Percentiles rank a stretch among this genome's conserved stretches.
phyloP scores from a whole-genome alignment of 129 eudicot genomes.

The Pulicaria dysenterica region DNA sequence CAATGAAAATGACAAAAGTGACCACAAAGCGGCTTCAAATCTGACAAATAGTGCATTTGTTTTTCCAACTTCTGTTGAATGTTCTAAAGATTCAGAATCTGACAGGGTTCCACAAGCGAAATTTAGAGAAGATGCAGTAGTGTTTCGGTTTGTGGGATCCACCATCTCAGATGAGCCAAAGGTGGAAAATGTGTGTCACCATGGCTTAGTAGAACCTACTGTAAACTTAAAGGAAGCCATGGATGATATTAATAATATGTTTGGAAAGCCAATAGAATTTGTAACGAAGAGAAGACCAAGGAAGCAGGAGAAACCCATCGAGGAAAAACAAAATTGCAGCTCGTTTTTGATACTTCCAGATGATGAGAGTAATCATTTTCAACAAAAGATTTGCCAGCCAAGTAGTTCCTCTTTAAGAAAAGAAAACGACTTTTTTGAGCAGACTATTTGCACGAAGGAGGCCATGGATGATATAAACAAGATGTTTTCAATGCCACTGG shows the following conservation, averaged over 20 bases:
- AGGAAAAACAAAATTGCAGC: slow-evolving; percentile 36
- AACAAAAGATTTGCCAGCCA: slow-evolving; percentile 36
- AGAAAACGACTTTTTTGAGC: slow-evolving; percentile 72
- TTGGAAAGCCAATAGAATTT: slow-evolving; percentile 93
- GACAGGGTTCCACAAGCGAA: slow-evolving; percentile 35
- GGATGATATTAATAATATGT: slow-evolving; percentile 94
- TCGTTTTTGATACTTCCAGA: slow-evolving; percentile 82
- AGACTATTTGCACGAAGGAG: slow-evolving; percentile 78
- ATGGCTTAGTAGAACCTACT: slow-evolving; percentile 95
- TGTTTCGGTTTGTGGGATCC: slow-evolving; percentile 83
- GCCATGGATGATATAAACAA: slow-evolving; percentile 93
- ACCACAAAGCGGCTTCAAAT: slow-evolving; percentile 35
- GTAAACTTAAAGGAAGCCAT: slow-evolving; percentile 93
- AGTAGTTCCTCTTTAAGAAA: slow-evolving; percentile 50
- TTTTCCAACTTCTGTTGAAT: slow-evolving; percentile 43
- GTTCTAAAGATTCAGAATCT: slow-evolving; percentile 30
- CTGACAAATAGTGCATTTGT: slow-evolving; percentile 43
- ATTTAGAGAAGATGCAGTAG: slow-evolving; percentile 77
- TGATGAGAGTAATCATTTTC: slow-evolving; percentile 48
- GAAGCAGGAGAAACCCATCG: slow-evolving; percentile 52
- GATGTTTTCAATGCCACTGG: slow-evolving; percentile 86
- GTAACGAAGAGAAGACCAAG: slow-evolving; percentile 62
- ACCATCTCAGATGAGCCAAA: slow-evolving; percentile 74
- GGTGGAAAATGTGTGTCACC: slow-evolving; percentile 95
- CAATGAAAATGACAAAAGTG: slow-evolving; percentile 29